phyloP scores from a whole-genome alignment of 495 filamentous ascomycete species.

The Cenococcum geophilum region DNA sequence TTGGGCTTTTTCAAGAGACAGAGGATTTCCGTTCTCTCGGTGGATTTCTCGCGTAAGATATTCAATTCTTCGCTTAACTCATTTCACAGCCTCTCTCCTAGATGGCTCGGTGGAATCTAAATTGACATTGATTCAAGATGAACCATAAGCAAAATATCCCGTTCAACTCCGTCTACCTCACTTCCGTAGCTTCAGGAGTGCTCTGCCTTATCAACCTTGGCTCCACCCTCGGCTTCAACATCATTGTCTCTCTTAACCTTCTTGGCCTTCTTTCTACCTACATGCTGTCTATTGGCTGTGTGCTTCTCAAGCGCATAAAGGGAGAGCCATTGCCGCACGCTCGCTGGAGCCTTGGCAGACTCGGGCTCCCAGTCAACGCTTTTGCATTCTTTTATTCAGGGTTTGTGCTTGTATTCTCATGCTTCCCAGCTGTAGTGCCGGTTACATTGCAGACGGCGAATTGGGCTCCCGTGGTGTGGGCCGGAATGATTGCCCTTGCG shows the following conservation, averaged over 20 bases:
- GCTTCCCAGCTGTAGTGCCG: conserved; percentile 33
- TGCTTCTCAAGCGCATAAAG: conserved; percentile 31
- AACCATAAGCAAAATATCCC: conserved; percentile 31
- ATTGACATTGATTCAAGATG: conserved; percentile 12
- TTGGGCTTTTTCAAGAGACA: conserved; percentile 35
- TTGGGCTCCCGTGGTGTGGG: conserved; percentile 35
- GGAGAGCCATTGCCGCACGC: conserved; percentile 33
- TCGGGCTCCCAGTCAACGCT: conserved; percentile 36
- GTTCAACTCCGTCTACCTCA: conserved; percentile 34
- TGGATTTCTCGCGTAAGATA: conserved; percentile 34
- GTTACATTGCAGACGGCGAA: conserved; percentile 30
- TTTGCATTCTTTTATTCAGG: conserved; percentile 34
- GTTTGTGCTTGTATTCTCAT: conserved; percentile 34
- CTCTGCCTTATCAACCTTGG: conserved; percentile 36
- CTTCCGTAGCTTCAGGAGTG: conserved; percentile 15
- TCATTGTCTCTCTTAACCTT: conserved; percentile 27
- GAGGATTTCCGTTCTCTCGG: conserved; percentile 42
- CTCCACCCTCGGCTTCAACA: conserved; percentile 33
- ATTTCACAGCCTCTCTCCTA: no score
- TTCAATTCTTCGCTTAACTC: no score
- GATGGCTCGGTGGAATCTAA: not conserved
- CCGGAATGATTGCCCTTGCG: conserved; percentile 28
- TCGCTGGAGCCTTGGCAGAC: conserved; percentile 36
- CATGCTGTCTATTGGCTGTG: conserved; percentile 37
- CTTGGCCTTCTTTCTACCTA: conserved; percentile 36